phyloP scores from a whole-genome alignment of 2,329 filamentous ascomycete genomes.

The Sporothrix mexicana region DNA sequence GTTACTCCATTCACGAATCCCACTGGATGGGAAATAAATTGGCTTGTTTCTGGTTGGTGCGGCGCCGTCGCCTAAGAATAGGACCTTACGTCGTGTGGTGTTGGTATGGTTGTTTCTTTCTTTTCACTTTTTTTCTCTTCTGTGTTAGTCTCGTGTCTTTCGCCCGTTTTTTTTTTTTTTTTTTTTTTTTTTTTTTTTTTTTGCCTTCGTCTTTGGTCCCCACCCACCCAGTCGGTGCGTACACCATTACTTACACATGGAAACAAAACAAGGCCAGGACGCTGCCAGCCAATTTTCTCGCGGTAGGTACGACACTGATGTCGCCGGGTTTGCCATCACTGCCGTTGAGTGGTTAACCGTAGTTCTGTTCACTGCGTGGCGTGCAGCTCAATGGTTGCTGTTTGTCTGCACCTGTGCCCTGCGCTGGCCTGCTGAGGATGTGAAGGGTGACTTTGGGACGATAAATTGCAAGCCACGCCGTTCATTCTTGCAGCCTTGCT shows the following conservation, averaged over 20 bases:
- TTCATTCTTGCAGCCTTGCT: neutral
- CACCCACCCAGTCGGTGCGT: neutral
- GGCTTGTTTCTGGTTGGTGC: conserved; percentile 3
- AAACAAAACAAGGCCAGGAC: neutral
- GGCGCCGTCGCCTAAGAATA: conserved; percentile 20
- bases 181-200: neutral
- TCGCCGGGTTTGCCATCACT: conserved; percentile 5
- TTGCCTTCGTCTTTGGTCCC: conserved; percentile 1
- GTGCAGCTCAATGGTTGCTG: neutral
- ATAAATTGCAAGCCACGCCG: neutral
- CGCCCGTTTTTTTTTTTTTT: neutral
- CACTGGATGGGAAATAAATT: conserved; percentile 28
- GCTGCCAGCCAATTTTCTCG: neutral
- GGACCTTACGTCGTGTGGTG: neutral
- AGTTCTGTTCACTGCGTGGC: neutral
- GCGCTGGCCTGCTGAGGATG: neutral
- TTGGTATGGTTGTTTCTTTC: neutral
- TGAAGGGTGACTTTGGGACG: neutral
- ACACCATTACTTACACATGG: neutral
- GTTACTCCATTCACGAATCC: conserved; percentile 20
- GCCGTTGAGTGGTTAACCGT: neutral
- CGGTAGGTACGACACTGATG: neutral
- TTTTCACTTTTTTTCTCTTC: neutral
- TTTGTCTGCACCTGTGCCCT: neutral
- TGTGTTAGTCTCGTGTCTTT: conserved; percentile 1